Conservation (phyloP, 352 stramenopile species). For the Phytophthora pini region DNA sequence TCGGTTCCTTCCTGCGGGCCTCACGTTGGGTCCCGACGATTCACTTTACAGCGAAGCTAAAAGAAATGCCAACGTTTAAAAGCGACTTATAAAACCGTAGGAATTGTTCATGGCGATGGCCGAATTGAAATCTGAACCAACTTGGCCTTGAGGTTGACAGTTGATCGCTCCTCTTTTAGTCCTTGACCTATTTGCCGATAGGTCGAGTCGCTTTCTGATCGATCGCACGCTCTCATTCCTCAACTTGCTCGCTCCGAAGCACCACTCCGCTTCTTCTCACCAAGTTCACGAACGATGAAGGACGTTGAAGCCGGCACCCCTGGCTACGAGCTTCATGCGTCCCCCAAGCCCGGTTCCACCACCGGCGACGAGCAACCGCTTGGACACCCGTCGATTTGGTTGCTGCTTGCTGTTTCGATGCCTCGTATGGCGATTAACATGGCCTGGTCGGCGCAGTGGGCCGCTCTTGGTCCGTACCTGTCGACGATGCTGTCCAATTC, state of each 20-base stretch:
- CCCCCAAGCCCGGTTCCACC: slow-evolving; percentile 27
- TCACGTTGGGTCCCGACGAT: background rate
- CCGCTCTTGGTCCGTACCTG: slow-evolving; percentile 56
- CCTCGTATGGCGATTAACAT: slow-evolving; percentile 31
- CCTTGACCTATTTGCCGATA: slow-evolving; percentile 25
- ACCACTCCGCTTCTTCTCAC: slow-evolving; percentile 11
- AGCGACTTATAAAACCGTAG: slow-evolving; percentile 3
- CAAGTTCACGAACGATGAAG: slow-evolving; percentile 9
- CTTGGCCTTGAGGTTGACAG: slow-evolving; percentile 2
- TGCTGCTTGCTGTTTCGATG: slow-evolving; percentile 30
- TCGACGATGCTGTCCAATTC: slow-evolving; percentile 50
- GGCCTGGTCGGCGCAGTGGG: slow-evolving; percentile 48
- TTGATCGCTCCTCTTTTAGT: slow-evolving; percentile 2
- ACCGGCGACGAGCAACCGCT: slow-evolving; percentile 7
- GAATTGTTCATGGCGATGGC: no score
- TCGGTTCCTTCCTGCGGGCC: slow-evolving; percentile 5
- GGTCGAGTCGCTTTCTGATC: slow-evolving; percentile 15
- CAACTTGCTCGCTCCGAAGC: slow-evolving; percentile 33
- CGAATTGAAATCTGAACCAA: background rate
- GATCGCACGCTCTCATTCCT: slow-evolving; percentile 20
- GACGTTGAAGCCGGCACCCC: slow-evolving; percentile 24
- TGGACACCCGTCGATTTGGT: slow-evolving; percentile 21
- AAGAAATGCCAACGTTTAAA: background rate
- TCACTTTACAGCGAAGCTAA: background rate
- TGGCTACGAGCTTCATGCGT: slow-evolving; percentile 32